These are phyloP conservation scores for Thyridium curvatum DNA, from an alignment of 2,329 filamentous ascomycete species.

Conservation along the genomic window DNA sequence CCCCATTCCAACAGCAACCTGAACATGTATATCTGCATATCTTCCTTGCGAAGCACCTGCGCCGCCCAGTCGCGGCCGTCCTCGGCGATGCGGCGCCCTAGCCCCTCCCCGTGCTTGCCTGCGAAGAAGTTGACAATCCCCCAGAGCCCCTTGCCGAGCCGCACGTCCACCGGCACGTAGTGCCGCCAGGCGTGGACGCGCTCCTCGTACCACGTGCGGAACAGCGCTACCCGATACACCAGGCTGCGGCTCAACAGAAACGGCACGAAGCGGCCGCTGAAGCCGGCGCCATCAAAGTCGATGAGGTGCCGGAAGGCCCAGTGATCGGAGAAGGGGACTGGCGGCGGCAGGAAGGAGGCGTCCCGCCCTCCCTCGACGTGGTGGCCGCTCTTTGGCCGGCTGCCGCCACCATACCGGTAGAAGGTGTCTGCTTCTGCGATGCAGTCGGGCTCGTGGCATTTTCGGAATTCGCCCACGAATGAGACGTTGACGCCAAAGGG, in stretches of 20 bases:
- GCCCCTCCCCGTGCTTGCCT: conserved; percentile 8
- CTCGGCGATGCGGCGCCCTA: conserved; percentile 44
- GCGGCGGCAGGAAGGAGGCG: conserved; percentile 1
- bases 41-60: conserved; percentile 45
- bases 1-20: conserved; percentile 45
- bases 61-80: conserved; percentile 49
- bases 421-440: conserved; percentile 21
- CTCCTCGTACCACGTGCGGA: conserved; percentile 59
- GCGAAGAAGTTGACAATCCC: conserved; percentile 19
- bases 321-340: conserved; percentile 25
- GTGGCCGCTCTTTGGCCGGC: conserved; percentile 1
- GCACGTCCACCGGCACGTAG: conserved; percentile 54
- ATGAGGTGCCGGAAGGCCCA: conserved; percentile 46
- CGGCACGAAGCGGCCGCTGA: conserved; percentile 40
- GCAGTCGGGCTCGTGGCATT: conserved; percentile 26
- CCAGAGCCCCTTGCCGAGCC: conserved; percentile 18
- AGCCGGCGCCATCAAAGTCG: conserved; percentile 51
- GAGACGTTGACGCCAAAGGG: conserved; percentile 21
- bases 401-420: conserved; percentile 14
- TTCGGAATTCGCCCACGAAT: conserved; percentile 29
- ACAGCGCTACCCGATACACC: conserved; percentile 54
- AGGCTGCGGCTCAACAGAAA: conserved; percentile 46
- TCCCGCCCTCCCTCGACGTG: conserved; percentile 4
- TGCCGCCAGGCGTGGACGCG: conserved; percentile 56
- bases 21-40: conserved; percentile 54